Conservation (phyloP, 306 rosid species). For the Carpinus fangiana region DNA sequence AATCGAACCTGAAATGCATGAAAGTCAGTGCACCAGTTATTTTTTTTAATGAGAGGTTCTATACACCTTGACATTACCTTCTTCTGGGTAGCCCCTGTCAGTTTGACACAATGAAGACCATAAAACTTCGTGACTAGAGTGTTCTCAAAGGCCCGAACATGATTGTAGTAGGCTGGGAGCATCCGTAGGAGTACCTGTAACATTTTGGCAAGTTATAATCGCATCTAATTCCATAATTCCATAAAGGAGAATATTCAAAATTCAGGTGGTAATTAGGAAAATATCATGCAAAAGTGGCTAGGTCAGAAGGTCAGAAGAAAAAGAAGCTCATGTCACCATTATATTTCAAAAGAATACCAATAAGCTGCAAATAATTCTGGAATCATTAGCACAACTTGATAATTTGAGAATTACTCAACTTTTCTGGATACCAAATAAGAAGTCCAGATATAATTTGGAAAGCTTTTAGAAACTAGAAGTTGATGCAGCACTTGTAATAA, state of each 20-base stretch:
- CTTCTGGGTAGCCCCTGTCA: constrained; percentile 75
- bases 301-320: too few species aligned
- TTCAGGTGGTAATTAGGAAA: background rate
- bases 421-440: background rate
- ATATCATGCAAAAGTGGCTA: background rate
- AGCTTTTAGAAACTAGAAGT: background rate
- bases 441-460: background rate
- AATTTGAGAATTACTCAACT: too few species aligned
- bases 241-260: constrained; percentile 7
- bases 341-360: background rate
- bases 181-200: constrained; percentile 81
- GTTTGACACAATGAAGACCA: constrained; percentile 87
- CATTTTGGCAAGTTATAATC: constrained; percentile 25
- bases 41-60: background rate
- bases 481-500: background rate
- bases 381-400: background rate
- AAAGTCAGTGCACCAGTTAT: constrained; percentile 9
- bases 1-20: constrained; percentile 72
- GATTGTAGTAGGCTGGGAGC: constrained; percentile 96
- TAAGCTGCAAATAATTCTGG: constrained; percentile 5
- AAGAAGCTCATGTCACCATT: background rate
- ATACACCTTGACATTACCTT: constrained; percentile 54
- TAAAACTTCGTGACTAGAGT: constrained; percentile 86
- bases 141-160: constrained; percentile 80
- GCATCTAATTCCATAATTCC: constrained; percentile 25